phyloP scores from a whole-genome alignment of 2,329 filamentous ascomycete genomes.

The Lizonia empirigonia region DNA sequence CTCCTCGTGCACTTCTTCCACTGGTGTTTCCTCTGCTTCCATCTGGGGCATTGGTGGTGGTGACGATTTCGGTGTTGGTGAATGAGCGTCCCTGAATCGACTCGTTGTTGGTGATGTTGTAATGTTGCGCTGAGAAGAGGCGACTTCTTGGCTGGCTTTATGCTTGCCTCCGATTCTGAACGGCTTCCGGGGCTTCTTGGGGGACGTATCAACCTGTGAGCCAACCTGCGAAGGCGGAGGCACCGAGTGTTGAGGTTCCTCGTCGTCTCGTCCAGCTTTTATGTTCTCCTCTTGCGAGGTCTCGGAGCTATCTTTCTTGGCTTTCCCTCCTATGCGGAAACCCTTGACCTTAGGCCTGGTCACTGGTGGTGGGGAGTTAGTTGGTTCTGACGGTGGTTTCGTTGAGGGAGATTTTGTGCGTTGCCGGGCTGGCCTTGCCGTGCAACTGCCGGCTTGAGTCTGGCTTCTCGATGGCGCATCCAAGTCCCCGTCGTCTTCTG shows the following conservation, averaged over 20 bases:
- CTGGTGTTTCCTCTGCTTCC: conserved; percentile 16
- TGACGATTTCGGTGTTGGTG: conserved; percentile 17
- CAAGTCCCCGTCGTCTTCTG: conserved; percentile 50
- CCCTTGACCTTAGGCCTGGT: conserved; percentile 27
- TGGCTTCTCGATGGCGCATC: conserved; percentile 39
- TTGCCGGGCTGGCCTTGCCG: background rate
- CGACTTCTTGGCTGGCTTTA: conserved; percentile 14
- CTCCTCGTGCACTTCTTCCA: conserved; percentile 34
- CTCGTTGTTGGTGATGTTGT: conserved; percentile 10
- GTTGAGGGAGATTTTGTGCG: conserved; percentile 14
- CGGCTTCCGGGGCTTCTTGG: conserved; percentile 22
- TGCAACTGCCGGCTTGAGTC: background rate
- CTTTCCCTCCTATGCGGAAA: conserved; percentile 41
- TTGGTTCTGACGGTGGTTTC: conserved; percentile 5
- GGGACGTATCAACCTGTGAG: conserved; percentile 6
- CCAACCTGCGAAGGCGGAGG: conserved; percentile 9
- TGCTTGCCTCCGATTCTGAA: conserved; percentile 46
- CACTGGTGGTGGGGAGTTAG: background rate
- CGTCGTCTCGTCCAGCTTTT: background rate
- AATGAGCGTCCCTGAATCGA: conserved; percentile 9
- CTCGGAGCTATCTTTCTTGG: conserved; percentile 10
- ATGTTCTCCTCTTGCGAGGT: background rate
- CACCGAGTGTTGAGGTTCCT: background rate
- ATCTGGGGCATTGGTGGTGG: conserved; percentile 10
- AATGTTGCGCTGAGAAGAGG: conserved; percentile 3